These are phyloP conservation scores for Acacia concinna DNA, from an alignment of 331 rosid genomes.

Conservation along the genomic window DNA sequence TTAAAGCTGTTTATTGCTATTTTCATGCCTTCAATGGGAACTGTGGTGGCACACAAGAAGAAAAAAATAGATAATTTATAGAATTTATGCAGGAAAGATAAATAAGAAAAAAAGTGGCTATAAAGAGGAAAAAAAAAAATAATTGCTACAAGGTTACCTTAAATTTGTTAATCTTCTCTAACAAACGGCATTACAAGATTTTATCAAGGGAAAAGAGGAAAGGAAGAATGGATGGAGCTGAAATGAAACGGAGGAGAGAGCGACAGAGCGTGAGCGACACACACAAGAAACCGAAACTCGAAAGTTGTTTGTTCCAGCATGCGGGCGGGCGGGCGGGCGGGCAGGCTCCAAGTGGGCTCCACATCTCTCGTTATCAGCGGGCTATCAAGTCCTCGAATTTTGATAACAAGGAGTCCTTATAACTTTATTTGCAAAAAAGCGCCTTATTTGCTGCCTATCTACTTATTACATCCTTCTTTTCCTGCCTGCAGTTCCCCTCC, in stretches of 20 bases:
- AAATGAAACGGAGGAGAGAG: background rate
- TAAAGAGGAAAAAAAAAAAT: no score
- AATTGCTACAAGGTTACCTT: no score
- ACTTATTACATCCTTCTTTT: background rate
- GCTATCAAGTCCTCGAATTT: background rate
- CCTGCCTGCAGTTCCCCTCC: no score
- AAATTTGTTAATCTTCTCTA: no score
- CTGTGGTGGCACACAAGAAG: no score
- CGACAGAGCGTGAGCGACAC: background rate
- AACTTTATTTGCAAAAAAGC: background rate
- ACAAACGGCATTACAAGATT: no score
- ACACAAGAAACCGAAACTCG: no score
- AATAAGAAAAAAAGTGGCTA: no score
- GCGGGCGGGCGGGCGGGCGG: no score
- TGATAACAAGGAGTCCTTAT: slow-evolving; percentile 17
- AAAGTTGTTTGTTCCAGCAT: background rate
- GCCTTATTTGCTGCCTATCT: background rate
- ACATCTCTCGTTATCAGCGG: background rate
- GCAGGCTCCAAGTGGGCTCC: background rate
- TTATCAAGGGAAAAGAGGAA: background rate
- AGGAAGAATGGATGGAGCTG: background rate
- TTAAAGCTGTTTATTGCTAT: background rate
- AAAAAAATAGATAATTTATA: no score
- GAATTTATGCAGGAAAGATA: no score
- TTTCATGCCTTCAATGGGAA: no score